phyloP scores from a whole-genome alignment of 2,329 filamentous ascomycete species.

The Seiridium unicorne region DNA sequence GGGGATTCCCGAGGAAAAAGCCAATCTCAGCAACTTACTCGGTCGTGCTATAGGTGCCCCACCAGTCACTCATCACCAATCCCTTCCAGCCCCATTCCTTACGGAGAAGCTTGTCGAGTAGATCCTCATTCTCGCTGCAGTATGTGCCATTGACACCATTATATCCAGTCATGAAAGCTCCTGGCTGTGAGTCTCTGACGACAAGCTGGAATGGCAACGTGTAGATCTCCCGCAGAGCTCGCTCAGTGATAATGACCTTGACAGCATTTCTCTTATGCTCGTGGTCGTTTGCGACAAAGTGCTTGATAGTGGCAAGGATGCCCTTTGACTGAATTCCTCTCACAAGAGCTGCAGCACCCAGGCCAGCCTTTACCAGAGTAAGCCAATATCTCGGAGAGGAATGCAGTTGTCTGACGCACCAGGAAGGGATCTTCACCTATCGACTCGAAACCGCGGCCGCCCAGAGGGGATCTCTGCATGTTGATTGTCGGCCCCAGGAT shows the following conservation, averaged over 20 bases:
- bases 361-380: constrained; percentile 34
- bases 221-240: constrained; percentile 59
- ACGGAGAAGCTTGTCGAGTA: constrained; percentile 50
- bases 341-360: constrained; percentile 51
- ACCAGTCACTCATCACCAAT: constrained; percentile 60
- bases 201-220: constrained; percentile 57
- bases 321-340: constrained; percentile 56
- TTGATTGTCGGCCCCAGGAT: constrained; percentile 63
- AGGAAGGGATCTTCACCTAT: constrained; percentile 58
- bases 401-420: neutral
- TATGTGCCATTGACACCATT: constrained; percentile 58
- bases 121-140: constrained; percentile 51
- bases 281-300: constrained; percentile 62
- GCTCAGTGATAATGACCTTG: constrained; percentile 51
- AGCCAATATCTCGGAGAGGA: neutral
- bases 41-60: constrained; percentile 53
- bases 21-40: constrained; percentile 20
- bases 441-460: constrained; percentile 59
- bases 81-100: constrained; percentile 59
- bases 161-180: constrained; percentile 58
- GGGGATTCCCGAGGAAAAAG: neutral
- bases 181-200: constrained; percentile 48
- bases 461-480: constrained; percentile 59
- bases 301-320: constrained; percentile 57
- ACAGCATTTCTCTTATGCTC: constrained; percentile 57